phyloP scores from a whole-genome alignment of 2,329 filamentous ascomycete genomes.

The Calonectria montana region DNA sequence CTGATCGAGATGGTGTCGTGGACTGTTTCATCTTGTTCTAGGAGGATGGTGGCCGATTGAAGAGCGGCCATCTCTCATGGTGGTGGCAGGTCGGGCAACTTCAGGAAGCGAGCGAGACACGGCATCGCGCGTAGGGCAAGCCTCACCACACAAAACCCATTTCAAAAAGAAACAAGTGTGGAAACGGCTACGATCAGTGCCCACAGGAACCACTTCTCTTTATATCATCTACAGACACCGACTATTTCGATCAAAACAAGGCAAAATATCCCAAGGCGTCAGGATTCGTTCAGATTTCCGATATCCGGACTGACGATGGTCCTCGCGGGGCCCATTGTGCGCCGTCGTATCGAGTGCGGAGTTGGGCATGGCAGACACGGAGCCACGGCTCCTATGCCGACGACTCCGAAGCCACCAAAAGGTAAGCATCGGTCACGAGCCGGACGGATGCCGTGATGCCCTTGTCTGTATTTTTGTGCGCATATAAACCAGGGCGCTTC shows the following conservation, averaged over 20 bases:
- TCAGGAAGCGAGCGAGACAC: not conserved
- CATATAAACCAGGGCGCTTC: not conserved
- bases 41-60: not conserved
- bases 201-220: not conserved
- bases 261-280: not conserved
- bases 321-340: not conserved
- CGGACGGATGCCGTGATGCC: not conserved
- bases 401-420: not conserved
- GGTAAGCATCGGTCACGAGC: not conserved
- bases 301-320: not conserved
- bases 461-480: not conserved
- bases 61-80: not conserved
- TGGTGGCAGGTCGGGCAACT: not conserved
- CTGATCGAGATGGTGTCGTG: not conserved
- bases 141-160: not conserved
- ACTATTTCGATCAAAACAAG: not conserved
- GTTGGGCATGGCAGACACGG: not conserved
- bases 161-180: not conserved
- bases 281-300: not conserved
- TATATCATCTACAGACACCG: not conserved
- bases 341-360: not conserved
- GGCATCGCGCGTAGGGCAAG: not conserved
- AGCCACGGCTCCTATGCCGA: not conserved
- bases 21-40: not conserved
- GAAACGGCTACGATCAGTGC: not conserved